Evolutionary conservation across 2,329 filamentous ascomycete species (phyloP).

Genomic region (Penicillium sp.): DNA sequence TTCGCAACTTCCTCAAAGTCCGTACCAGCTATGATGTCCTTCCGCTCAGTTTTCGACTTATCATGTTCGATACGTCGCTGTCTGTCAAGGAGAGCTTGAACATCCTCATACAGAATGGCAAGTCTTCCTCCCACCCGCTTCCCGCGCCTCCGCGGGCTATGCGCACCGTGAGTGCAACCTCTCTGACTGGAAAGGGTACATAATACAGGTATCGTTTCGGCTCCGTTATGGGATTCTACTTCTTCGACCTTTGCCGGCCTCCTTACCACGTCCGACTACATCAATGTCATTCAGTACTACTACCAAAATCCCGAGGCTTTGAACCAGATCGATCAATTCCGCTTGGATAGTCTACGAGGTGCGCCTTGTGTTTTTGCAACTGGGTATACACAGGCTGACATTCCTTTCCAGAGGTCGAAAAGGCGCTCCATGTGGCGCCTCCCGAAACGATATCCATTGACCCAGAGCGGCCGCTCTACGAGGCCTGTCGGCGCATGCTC

Average conservation of each 20-base stretch:
- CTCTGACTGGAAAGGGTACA: too few relatives aligned
- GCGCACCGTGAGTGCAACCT: constrained; percentile 14
- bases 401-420: constrained; percentile 97
- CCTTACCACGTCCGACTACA: constrained; percentile 90
- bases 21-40: constrained; percentile 97
- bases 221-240: constrained; percentile 90
- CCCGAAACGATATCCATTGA: constrained; percentile 95
- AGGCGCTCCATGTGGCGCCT: constrained; percentile 77
- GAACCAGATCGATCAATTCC: constrained; percentile 83
- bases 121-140: too few relatives aligned
- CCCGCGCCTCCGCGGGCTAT: too few relatives aligned
- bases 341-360: constrained; percentile 85
- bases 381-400: not conserved
- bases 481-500: constrained; percentile 89
- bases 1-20: constrained; percentile 91
- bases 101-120: constrained; percentile 92
- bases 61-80: constrained; percentile 87
- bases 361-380: constrained; percentile 23
- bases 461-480: constrained; percentile 80
- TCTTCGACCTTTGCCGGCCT: constrained; percentile 88
- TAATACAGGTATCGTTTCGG: constrained; percentile 85
- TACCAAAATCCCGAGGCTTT: constrained; percentile 91
- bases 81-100: constrained; percentile 95
- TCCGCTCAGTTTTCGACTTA: constrained; percentile 87
- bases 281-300: constrained; percentile 98